These are phyloP conservation scores for Trichophyton schoenleinii DNA, from an alignment of 2,329 filamentous ascomycete genomes.

Conservation along the genomic window DNA sequence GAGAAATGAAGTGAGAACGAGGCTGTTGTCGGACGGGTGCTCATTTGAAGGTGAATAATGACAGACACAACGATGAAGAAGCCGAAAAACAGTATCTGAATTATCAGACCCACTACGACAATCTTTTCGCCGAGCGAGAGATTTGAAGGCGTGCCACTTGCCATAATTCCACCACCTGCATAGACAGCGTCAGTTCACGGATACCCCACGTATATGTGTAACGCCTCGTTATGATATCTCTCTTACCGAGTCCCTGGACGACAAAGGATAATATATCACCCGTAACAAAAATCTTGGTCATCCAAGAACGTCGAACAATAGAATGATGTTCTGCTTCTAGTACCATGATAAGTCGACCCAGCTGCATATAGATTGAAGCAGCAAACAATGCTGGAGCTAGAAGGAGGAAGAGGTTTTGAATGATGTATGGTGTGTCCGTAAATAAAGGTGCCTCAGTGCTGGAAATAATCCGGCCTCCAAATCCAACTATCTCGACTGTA, in stretches of 20 bases:
- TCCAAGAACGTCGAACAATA: conserved; percentile 15
- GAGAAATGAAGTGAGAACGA: conserved; percentile 5
- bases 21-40: conserved; percentile 18
- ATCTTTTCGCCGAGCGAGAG: conserved; percentile 23
- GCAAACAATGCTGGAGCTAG: conserved; percentile 22
- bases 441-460: conserved; percentile 18
- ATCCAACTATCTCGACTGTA: conserved; percentile 40
- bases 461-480: conserved; percentile 36
- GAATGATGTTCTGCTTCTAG: conserved; percentile 15
- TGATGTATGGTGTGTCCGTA: conserved; percentile 18
- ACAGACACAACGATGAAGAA: conserved; percentile 41
- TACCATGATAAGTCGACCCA: conserved; percentile 18
- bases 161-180: conserved; percentile 22
- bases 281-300: conserved; percentile 23
- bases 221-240: background rate
- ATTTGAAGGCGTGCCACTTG: conserved; percentile 12
- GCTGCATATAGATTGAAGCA: conserved; percentile 22
- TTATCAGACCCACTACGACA: conserved; percentile 43
- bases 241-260: conserved; percentile 19
- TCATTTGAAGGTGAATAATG: conserved; percentile 40
- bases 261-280: conserved; percentile 22
- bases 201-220: too few species aligned
- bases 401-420: conserved; percentile 22
- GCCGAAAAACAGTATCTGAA: conserved; percentile 47
- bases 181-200: background rate